Percentiles rank a stretch among this genome's conserved stretches.
Evolutionary conservation across 1,284 basidiomycete species (phyloP).

Genomic region (Earliella scabrosa): DNA sequence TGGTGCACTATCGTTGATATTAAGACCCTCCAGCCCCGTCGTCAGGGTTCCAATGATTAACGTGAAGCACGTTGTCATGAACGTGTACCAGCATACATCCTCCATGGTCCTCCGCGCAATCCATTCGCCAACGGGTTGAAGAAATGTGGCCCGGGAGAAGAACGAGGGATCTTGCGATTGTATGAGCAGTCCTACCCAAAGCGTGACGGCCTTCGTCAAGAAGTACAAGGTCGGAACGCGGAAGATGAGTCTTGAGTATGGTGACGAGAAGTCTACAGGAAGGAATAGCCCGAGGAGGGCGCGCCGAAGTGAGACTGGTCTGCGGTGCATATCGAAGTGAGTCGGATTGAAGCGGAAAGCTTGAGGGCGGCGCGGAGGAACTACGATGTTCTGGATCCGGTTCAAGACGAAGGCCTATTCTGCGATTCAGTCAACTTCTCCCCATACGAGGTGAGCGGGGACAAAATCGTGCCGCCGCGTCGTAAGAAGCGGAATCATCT

Average conservation of each 20-base stretch:
- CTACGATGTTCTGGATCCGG: slow-evolving; percentile 75
- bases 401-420: slow-evolving; percentile 68
- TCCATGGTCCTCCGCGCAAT: slow-evolving; percentile 55
- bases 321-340: slow-evolving; percentile 15
- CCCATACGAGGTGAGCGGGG: not conserved
- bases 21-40: slow-evolving; percentile 66
- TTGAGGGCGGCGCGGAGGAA: slow-evolving; percentile 59
- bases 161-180: slow-evolving; percentile 49
- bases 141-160: slow-evolving; percentile 38
- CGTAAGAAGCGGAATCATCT: not conserved
- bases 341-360: slow-evolving; percentile 27
- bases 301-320: slow-evolving; percentile 14
- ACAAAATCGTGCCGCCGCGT: too few species aligned
- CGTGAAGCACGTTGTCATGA: slow-evolving; percentile 64
- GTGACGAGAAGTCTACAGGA: slow-evolving; percentile 65
- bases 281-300: slow-evolving; percentile 47
- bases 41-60: slow-evolving; percentile 68
- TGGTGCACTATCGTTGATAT: slow-evolving; percentile 53
- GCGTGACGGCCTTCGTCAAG: slow-evolving; percentile 53
- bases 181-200: slow-evolving; percentile 61
- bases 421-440: slow-evolving; percentile 13
- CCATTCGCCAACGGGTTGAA: slow-evolving; percentile 48
- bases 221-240: slow-evolving; percentile 68
- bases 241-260: slow-evolving; percentile 57
- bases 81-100: slow-evolving; percentile 73